Percentiles rank a stretch among this genome's conserved stretches.
Conservation (phyloP, 331 rosid species). For the Malus hybrid region DNA sequence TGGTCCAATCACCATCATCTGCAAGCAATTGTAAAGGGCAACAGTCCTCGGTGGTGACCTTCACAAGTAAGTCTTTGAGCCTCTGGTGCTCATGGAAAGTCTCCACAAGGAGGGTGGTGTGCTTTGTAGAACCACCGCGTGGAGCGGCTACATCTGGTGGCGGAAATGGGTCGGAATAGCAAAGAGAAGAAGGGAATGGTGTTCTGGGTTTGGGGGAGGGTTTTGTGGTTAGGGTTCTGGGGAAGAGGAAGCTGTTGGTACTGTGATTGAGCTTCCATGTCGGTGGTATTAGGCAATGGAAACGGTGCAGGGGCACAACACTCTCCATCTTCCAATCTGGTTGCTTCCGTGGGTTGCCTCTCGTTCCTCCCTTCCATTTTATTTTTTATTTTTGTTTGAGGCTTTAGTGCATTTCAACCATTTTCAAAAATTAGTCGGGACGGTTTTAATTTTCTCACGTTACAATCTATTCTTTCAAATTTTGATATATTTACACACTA, state of each 20-base stretch:
- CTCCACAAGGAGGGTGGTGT: conserved; percentile 42
- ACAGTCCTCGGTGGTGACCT: conserved; percentile 24
- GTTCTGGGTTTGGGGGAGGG: conserved; percentile 6
- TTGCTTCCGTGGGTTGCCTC: neutral
- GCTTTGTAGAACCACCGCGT: conserved; percentile 24
- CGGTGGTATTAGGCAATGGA: neutral
- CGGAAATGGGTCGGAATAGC: conserved; percentile 6
- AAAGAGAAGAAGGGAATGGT: neutral
- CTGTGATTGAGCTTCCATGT: neutral
- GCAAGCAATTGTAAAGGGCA: conserved; percentile 35
- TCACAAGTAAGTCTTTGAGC: conserved; percentile 33
- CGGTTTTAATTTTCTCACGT: too few species aligned
- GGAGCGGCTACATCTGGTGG: neutral
- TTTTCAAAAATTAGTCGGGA: too few species aligned
- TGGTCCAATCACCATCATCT: conserved; percentile 59
- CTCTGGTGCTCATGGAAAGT: conserved; percentile 37
- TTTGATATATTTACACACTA: too few species aligned
- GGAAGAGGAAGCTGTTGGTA: neutral
- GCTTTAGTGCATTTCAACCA: too few species aligned
- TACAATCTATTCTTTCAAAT: too few species aligned
- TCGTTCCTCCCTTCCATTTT: neutral
- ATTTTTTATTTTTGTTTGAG: too few species aligned
- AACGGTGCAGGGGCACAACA: neutral
- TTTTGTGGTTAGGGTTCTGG: conserved; percentile 6
- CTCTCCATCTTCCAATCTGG: conserved; percentile 20